Percentiles rank a stretch among this genome's conserved stretches.
Conservation (phyloP, 352 stramenopile species). For the Saprolegnia parasitica region DNA sequence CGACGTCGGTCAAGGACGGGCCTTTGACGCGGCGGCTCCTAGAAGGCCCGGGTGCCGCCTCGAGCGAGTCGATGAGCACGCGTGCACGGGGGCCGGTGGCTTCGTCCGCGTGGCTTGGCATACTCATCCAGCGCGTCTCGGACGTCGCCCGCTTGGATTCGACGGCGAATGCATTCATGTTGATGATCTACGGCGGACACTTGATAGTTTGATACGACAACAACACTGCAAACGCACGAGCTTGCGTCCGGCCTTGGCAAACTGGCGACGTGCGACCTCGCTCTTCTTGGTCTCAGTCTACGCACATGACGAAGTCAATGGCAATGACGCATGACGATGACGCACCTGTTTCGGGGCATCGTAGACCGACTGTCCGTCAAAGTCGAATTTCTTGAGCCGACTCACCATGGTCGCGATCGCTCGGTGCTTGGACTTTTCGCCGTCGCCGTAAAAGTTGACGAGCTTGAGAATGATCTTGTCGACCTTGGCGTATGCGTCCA, state of each 20-base stretch:
- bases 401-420: constrained; percentile 65
- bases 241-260: not conserved
- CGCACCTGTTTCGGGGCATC: not conserved
- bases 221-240: not conserved
- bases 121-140: not conserved
- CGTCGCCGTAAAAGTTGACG: constrained; percentile 61
- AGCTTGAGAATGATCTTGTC: constrained; percentile 50
- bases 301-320: not conserved
- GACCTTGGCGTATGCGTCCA: constrained; percentile 46
- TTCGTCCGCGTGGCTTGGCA: not conserved
- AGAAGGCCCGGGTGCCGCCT: no score
- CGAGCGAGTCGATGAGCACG: no score
- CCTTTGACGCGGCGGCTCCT: not conserved
- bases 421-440: constrained; percentile 65
- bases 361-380: constrained; percentile 28
- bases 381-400: constrained; percentile 76
- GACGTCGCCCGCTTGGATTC: not conserved
- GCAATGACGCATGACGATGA: not conserved
- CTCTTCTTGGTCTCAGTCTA: not conserved
- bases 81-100: not conserved
- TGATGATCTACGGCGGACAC: not conserved
- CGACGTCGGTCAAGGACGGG: not conserved
- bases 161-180: constrained; percentile 14
- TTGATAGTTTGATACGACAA: not conserved
- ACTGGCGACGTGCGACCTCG: not conserved